Evolutionary conservation across 352 stramenopile species (phyloP).

Genomic region (Saprolegnia parasitica): DNA sequence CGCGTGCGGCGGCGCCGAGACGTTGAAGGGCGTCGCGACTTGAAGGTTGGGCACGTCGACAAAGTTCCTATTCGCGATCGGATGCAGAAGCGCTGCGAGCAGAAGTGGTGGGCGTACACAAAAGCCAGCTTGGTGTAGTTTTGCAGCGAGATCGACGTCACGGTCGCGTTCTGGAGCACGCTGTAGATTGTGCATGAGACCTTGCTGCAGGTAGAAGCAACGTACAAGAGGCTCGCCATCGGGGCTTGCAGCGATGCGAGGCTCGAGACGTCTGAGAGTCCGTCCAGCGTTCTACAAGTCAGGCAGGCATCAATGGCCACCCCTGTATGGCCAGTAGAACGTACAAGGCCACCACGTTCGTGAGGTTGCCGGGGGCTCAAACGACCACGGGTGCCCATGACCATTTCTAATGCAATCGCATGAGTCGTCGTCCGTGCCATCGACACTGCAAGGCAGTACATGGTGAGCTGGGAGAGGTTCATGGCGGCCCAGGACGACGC

Average conservation of each 20-base stretch:
- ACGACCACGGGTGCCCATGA: too few relatives aligned
- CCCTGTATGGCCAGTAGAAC: too few relatives aligned
- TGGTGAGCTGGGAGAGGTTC: too few relatives aligned
- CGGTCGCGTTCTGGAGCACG: neutral
- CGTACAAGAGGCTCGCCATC: neutral
- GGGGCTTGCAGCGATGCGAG: neutral
- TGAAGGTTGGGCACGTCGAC: neutral
- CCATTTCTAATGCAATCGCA: too few relatives aligned
- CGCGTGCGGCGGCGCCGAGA: neutral
- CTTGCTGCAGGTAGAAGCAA: neutral
- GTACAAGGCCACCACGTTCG: too few relatives aligned
- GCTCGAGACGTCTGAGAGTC: neutral
- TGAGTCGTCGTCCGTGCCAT: too few relatives aligned
- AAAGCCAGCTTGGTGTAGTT: neutral
- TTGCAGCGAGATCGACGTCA: neutral
- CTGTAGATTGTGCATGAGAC: neutral
- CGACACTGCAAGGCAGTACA: too few relatives aligned
- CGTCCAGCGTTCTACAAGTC: conserved; percentile 6
- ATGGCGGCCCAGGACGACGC: too few relatives aligned
- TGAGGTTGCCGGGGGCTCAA: neutral
- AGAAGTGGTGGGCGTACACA: neutral
- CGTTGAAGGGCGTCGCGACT: neutral
- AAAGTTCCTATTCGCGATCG: conserved; percentile 3
- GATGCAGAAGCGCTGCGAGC: neutral
- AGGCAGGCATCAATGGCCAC: too few relatives aligned